A percentile compares a stretch with the other conserved stretches of the same genome.
Conservation (phyloP, 768 basidiomycete genomes). For the Suillus hirtellus region DNA sequence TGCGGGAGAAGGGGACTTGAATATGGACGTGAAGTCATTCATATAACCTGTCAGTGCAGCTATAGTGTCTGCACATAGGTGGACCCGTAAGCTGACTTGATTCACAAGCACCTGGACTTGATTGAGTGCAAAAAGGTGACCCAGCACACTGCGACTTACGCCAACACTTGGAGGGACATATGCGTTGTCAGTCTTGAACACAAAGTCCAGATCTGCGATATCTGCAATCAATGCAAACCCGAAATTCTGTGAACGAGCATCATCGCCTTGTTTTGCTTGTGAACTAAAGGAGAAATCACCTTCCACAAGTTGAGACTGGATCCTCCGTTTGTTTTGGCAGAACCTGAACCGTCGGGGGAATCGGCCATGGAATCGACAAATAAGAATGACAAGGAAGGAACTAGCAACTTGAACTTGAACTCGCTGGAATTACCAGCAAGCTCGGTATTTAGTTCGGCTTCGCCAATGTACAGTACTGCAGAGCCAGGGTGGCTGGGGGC, state of each 20-base stretch:
- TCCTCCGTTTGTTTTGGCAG: constrained; percentile 20
- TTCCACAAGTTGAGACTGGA: constrained; percentile 61
- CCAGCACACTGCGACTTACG: constrained; percentile 33
- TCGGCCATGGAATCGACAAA: constrained; percentile 54
- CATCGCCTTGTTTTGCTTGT: constrained; percentile 9
- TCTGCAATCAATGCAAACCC: constrained; percentile 74
- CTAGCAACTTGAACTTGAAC: constrained; percentile 48
- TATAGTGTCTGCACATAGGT: constrained; percentile 80
- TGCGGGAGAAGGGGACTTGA: constrained; percentile 35
- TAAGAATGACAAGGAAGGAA: constrained; percentile 52
- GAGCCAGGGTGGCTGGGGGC: constrained; percentile 63
- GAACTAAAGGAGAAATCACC: constrained; percentile 41
- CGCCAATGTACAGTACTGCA: constrained; percentile 64
- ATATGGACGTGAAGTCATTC: constrained; percentile 47
- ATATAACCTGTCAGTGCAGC: constrained; percentile 57
- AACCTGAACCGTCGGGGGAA: constrained; percentile 20
- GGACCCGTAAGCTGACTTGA: constrained; percentile 53
- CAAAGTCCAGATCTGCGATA: constrained; percentile 49
- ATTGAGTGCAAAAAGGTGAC: constrained; percentile 7
- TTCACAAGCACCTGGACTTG: constrained; percentile 54
- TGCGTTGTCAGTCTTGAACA: constrained; percentile 34
- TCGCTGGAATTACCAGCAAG: constrained; percentile 67
- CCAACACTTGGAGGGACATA: constrained; percentile 35
- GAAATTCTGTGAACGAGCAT: constrained; percentile 38
- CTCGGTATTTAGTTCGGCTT: constrained; percentile 69